Evolutionary conservation across 176 grass and related monocot species (phyloP).

Genomic region (Thalia dealbata): DNA sequence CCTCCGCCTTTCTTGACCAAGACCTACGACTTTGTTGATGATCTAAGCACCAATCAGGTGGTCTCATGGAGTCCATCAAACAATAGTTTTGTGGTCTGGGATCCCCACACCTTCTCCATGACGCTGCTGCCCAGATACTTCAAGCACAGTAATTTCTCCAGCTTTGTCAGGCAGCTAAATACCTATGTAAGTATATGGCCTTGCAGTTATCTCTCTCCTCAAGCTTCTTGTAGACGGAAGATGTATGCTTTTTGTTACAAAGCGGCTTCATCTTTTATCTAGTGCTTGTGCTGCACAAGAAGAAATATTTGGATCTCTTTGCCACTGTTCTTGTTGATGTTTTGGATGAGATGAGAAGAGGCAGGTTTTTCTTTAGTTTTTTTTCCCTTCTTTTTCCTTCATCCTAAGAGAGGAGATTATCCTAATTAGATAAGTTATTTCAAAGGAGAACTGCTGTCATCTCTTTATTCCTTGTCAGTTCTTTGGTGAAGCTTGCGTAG

Average conservation of each 20-base stretch:
- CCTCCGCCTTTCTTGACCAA: conserved; percentile 87
- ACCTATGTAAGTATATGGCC: conserved; percentile 43
- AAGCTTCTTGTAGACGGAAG: neutral
- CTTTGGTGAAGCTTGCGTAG: no score
- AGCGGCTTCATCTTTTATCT: neutral
- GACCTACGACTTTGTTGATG: conserved; percentile 81
- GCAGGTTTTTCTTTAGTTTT: no score
- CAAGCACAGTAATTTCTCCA: conserved; percentile 99
- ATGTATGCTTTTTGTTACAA: neutral
- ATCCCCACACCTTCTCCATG: conserved; percentile 62
- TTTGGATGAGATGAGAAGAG: no score
- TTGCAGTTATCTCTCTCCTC: neutral
- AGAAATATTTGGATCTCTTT: neutral
- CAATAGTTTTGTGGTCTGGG: conserved; percentile 95
- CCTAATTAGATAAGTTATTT: no score
- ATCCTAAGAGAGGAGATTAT: no score
- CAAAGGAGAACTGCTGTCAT: no score
- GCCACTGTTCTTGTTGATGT: no score
- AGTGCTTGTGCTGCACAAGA: neutral
- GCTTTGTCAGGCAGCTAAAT: conserved; percentile 82
- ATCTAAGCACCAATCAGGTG: conserved; percentile 31
- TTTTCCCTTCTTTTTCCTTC: no score
- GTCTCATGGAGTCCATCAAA: conserved; percentile 59
- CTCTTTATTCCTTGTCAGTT: no score
- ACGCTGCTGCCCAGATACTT: conserved; percentile 62